Evolutionary conservation across 2,329 filamentous ascomycete genomes (phyloP).

Genomic region (Acrodontium crateriforme): DNA sequence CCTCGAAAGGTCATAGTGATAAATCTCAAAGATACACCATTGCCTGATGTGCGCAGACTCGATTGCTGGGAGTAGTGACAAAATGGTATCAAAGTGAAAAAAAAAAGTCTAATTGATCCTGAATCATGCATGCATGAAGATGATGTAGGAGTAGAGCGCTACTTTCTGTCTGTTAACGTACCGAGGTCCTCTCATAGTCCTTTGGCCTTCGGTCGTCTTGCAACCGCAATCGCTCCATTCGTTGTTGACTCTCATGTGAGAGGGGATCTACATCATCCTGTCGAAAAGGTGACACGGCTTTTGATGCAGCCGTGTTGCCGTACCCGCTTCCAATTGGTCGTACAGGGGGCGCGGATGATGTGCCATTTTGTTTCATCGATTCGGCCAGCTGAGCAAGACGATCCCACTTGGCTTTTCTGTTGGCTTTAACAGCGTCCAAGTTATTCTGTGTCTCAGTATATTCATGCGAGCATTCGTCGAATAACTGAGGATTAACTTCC

Average conservation of each 20-base stretch:
- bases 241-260: constrained; percentile 47
- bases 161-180: constrained; percentile 21
- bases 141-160: too few species aligned
- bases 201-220: constrained; percentile 56
- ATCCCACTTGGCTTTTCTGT: constrained; percentile 80
- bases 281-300: constrained; percentile 22
- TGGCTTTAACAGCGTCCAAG: constrained; percentile 68
- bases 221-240: constrained; percentile 78
- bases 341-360: constrained; percentile 13
- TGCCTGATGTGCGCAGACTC: too few species aligned
- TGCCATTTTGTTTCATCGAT: constrained; percentile 16
- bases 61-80: too few species aligned
- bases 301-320: constrained; percentile 16
- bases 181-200: constrained; percentile 20
- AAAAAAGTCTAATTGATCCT: too few species aligned
- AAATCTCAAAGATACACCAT: too few species aligned
- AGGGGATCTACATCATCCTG: constrained; percentile 66
- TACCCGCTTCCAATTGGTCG: constrained; percentile 19
- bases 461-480: constrained; percentile 96
- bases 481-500: constrained; percentile 97
- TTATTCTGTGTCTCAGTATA: constrained; percentile 95
- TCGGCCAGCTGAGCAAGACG: constrained; percentile 69
- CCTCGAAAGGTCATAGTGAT: too few species aligned
- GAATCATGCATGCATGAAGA: too few species aligned
- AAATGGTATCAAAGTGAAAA: too few species aligned